These are phyloP conservation scores for Prunus campanulata DNA, from an alignment of 306 rosid species.

Conservation along the genomic window DNA sequence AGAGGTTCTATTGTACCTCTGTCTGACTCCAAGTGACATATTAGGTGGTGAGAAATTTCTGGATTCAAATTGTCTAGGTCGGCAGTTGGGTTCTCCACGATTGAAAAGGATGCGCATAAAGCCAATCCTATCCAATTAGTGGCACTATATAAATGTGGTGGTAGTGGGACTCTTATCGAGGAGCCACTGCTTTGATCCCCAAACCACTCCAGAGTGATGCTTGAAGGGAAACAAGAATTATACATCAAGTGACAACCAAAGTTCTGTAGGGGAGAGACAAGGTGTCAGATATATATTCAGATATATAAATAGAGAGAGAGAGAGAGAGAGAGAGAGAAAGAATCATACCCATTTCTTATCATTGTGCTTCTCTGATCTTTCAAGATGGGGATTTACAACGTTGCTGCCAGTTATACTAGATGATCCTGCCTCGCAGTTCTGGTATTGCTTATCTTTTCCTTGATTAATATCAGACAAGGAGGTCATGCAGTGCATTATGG, in stretches of 20 bases:
- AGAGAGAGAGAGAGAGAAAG: background rate
- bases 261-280: background rate
- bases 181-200: background rate
- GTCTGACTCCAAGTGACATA: slow-evolving; percentile 17
- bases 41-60: slow-evolving; percentile 2
- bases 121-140: slow-evolving; percentile 24
- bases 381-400: background rate
- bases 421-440: background rate
- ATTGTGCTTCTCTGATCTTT: background rate
- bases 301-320: background rate
- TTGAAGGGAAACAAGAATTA: background rate
- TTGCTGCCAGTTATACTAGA: background rate
- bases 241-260: background rate
- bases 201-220: background rate
- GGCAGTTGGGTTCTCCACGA: background rate
- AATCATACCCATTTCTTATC: background rate
- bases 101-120: slow-evolving; percentile 15
- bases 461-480: background rate
- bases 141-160: background rate
- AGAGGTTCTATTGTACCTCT: background rate
- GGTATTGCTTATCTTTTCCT: background rate
- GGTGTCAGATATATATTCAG: background rate
- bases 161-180: background rate
- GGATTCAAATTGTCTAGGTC: background rate
- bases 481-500: background rate